Evolutionary conservation across 257 asterid species (phyloP), one percentile per base, ranked within the genome.

Genomic region (Echites panduratus): DNA sequence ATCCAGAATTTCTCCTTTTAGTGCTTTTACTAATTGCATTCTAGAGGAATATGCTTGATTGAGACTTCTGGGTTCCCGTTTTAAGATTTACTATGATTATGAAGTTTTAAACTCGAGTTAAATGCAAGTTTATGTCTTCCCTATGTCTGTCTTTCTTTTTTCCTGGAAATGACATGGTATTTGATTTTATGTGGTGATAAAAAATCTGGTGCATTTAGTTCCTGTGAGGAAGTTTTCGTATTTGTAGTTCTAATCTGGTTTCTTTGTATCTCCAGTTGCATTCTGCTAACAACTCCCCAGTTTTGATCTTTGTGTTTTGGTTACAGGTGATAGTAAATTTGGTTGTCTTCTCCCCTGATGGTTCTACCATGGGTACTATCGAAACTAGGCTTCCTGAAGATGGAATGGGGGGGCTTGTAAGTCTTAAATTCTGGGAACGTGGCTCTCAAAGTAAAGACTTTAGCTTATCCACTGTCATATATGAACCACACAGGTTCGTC

Each of bases 301-400:
- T 70, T 9, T n/a, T 70, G 68, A 40, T 70, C 61, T 56, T 72
- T 63, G 38, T 27, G 57, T 22, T 77, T 70, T 54, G 48, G 27
- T 58, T 73, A 76, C 86, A 94, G 97, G 87, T 95, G 73, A 83
- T 83, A 74, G 96, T 95, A 82, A 90, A 84, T 82, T 78, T 92
- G 84, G 91, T 95, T 53, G 87, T 96, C 53, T 84, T 92, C 78
- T 90, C 98, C 66, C 87, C 67, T 20, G 97, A 95, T 81, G 96
- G 97, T 76, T 92, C 91, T 54, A 81, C 83, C 75, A 84, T 95
- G 97, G 77, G 87, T 78, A 90, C 99, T 29, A 93, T 90, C 61
- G 99, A 92, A 85, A 92, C 91, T 73, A 92, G 96, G 85, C 81
- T 84, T 53, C 86, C 98, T 77, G 99, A 95, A 84, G 98, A 92